phyloP scores from a whole-genome alignment of 306 rosid species.

The Malus fusca region DNA sequence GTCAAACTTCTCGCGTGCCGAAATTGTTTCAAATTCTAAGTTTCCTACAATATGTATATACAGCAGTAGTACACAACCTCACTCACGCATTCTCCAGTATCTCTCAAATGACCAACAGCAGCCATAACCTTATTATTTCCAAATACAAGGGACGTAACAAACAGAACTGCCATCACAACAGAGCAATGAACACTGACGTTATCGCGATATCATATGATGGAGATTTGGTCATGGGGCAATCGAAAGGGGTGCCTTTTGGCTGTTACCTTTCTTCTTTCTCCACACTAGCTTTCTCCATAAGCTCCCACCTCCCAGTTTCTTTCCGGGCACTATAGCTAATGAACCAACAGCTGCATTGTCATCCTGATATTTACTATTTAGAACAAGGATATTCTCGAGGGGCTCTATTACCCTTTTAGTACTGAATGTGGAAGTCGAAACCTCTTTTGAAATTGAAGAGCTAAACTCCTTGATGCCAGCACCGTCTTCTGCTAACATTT shows the following conservation, averaged over 20 bases:
- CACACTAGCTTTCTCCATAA: conserved; percentile 61
- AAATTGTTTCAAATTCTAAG: conserved; percentile 8
- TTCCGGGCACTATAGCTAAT: conserved; percentile 61
- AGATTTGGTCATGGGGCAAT: conserved; percentile 27
- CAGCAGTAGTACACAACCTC: conserved; percentile 17
- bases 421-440: conserved; percentile 15
- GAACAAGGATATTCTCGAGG: conserved; percentile 29
- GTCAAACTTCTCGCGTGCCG: not conserved
- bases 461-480: conserved; percentile 11
- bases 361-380: conserved; percentile 30
- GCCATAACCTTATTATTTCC: not conserved
- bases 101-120: not conserved
- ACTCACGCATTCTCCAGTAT: not conserved
- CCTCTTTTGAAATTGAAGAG: conserved; percentile 24
- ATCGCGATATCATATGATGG: conserved; percentile 1
- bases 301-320: conserved; percentile 38
- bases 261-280: conserved; percentile 59
- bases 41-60: conserved; percentile 12
- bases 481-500: conserved; percentile 68
- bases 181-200: conserved; percentile 13
- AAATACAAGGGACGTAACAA: conserved; percentile 6
- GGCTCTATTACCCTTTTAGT: conserved; percentile 18
- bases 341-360: conserved; percentile 30
- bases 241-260: conserved; percentile 33
- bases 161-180: conserved; percentile 13